A percentile compares a stretch with the other conserved stretches of the same genome.
Evolutionary conservation across 78 protist species (phyloP).

Genomic region (Guillardia theta): DNA sequence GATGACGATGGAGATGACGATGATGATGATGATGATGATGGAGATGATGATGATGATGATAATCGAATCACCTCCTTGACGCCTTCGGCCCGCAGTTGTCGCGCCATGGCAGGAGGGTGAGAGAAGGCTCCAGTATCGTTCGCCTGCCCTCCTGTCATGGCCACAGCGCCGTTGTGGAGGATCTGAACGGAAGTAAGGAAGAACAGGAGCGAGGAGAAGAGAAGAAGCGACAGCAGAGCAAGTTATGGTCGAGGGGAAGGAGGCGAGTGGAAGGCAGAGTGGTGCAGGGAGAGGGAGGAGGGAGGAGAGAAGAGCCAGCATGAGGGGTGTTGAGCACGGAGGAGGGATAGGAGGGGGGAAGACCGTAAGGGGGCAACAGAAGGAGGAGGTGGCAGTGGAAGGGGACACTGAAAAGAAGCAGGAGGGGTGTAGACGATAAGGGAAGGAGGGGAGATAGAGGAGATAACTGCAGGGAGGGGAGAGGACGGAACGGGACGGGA

Average conservation of each 20-base stretch:
- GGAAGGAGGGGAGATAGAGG: neutral
- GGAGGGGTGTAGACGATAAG: neutral
- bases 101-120: neutral
- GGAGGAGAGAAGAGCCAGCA: neutral
- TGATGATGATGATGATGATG: neutral
- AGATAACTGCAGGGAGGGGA: neutral
- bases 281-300: neutral
- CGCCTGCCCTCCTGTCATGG: constrained; percentile 15
- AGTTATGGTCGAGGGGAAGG: neutral
- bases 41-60: neutral
- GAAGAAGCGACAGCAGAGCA: neutral
- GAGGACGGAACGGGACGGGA: neutral
- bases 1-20: neutral
- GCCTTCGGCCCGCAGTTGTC: neutral
- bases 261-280: neutral
- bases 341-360: no score
- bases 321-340: neutral
- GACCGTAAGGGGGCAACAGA: no score
- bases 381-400: neutral
- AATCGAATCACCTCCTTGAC: neutral
- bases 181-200: neutral
- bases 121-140: neutral
- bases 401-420: neutral
- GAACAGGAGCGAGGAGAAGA: neutral
- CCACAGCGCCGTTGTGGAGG: constrained; percentile 20